Conservation (phyloP, 1,139 yeast genomes). For the Sugiyamaella xylanicola region DNA sequence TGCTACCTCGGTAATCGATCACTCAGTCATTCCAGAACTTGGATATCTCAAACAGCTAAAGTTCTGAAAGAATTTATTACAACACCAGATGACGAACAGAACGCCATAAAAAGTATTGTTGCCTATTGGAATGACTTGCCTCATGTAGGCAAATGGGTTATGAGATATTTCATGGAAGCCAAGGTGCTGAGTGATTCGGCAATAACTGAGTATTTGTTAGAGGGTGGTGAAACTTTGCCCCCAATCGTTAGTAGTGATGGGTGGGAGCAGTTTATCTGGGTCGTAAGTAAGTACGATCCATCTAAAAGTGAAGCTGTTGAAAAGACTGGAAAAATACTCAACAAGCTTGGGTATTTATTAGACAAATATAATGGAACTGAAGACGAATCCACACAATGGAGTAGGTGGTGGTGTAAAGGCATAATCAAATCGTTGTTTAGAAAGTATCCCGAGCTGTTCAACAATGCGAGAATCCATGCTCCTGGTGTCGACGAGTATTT, state of each 20-base stretch:
- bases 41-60: constrained; percentile 58
- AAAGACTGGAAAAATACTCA: not conserved
- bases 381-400: constrained; percentile 19
- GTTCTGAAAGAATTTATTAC: constrained; percentile 53
- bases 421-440: constrained; percentile 21
- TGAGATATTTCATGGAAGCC: constrained; percentile 62
- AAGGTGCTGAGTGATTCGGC: constrained; percentile 28
- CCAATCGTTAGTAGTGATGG: constrained; percentile 31
- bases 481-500: not conserved
- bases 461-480: not conserved
- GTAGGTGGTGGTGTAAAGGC: constrained; percentile 28
- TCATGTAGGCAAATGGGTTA: constrained; percentile 72
- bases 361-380: not conserved
- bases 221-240: constrained; percentile 4
- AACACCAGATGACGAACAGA: constrained; percentile 32
- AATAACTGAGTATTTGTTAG: constrained; percentile 25
- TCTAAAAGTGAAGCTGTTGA: constrained; percentile 6
- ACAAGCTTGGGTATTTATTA: constrained; percentile 1
- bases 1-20: constrained; percentile 89
- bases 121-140: constrained; percentile 83
- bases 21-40: constrained; percentile 78
- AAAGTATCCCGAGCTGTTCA: constrained; percentile 13
- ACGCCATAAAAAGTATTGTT: constrained; percentile 59
- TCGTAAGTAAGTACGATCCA: constrained; percentile 20
- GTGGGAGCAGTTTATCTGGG: constrained; percentile 31